Conservation (phyloP, 2,329 filamentous ascomycete species). For the Hypoxylon sp. region DNA sequence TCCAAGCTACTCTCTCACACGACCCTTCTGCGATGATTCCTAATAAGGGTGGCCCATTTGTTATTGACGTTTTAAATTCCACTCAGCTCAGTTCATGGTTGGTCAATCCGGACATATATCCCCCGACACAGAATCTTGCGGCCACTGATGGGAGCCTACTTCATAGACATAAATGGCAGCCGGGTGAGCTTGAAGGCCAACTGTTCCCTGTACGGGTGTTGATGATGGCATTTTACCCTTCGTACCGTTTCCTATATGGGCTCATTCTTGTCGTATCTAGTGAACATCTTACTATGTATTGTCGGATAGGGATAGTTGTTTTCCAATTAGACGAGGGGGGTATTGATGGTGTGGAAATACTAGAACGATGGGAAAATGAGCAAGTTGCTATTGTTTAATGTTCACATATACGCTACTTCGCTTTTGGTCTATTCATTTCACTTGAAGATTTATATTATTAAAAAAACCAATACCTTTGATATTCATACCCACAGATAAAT, state of each 20-base stretch:
- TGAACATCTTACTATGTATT: neutral
- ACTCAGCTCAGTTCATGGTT: neutral
- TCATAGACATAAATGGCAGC: neutral
- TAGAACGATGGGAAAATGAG: neutral
- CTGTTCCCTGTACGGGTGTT: neutral
- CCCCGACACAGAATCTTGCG: too few species aligned
- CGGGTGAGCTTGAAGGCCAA: neutral
- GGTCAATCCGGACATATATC: slow-evolving; percentile 4
- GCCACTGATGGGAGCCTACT: too few species aligned
- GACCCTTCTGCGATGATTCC: neutral
- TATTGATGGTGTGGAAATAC: neutral
- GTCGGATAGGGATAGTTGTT: neutral
- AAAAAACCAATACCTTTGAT: too few species aligned
- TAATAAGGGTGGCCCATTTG: neutral
- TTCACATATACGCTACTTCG: too few species aligned
- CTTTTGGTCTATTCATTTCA: too few species aligned
- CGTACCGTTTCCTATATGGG: neutral
- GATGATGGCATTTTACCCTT: neutral
- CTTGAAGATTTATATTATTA: too few species aligned
- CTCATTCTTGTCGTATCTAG: neutral
- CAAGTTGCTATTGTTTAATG: neutral
- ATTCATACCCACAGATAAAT: too few species aligned
- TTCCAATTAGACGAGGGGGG: neutral
- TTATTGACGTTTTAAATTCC: neutral
- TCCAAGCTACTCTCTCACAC: neutral